Conservation (phyloP, 495 filamentous ascomycete genomes). For the Filosporella fistucella region DNA sequence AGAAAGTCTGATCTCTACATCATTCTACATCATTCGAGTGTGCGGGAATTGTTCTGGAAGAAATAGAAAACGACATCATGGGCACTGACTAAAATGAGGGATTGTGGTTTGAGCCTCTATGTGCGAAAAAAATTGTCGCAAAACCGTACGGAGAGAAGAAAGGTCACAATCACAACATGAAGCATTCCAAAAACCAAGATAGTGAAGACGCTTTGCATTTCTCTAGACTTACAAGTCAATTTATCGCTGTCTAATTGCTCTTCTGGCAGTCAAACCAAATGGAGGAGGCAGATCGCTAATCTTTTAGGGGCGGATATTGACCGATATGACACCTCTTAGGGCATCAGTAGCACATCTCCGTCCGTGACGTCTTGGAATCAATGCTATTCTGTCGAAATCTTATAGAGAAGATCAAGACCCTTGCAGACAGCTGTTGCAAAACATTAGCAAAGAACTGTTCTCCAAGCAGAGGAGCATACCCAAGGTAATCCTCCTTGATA, state of each 20-base stretch:
- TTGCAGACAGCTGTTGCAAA: constrained; percentile 18
- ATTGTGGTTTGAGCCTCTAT: no score
- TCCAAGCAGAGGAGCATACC: constrained; percentile 17
- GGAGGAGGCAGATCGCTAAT: not conserved
- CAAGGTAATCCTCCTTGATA: constrained; percentile 80
- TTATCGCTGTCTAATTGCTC: not conserved
- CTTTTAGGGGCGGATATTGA: not conserved
- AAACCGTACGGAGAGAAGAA: no score
- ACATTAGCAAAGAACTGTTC: not conserved
- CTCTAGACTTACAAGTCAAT: not conserved
- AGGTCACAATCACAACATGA: not conserved
- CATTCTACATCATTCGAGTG: no score
- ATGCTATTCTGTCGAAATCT: not conserved
- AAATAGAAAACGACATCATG: no score
- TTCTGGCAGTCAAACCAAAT: not conserved
- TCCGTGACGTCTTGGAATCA: not conserved
- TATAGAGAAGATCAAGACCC: constrained; percentile 8
- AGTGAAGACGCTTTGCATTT: not conserved
- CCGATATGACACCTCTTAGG: not conserved
- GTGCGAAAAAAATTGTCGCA: no score
- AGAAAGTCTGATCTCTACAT: no score
- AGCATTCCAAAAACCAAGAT: not conserved
- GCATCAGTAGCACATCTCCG: not conserved
- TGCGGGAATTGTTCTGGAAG: no score
- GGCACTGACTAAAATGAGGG: no score